These are phyloP conservation scores for Penicillium soppii DNA, from an alignment of 495 filamentous ascomycete genomes.

Conservation along the genomic window DNA sequence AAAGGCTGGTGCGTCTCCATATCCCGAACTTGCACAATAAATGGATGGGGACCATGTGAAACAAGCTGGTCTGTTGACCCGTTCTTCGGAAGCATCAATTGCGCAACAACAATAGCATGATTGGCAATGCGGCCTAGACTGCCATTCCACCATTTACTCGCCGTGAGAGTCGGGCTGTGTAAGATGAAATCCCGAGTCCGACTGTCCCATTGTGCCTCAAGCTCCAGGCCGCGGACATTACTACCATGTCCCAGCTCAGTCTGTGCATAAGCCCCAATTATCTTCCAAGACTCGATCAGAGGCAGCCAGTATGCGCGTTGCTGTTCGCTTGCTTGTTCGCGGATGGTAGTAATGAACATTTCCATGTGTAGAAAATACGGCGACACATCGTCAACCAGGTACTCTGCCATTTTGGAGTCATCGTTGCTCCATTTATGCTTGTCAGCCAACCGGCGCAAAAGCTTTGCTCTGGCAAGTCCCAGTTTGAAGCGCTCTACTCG, in stretches of 20 bases:
- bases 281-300: slow-evolving; percentile 39
- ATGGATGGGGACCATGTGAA: slow-evolving; percentile 46
- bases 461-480: slow-evolving; percentile 47
- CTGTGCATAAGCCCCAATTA: slow-evolving; percentile 47
- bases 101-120: slow-evolving; percentile 46
- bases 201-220: slow-evolving; percentile 42
- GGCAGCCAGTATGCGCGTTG: slow-evolving; percentile 47
- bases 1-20: slow-evolving; percentile 41
- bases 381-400: slow-evolving; percentile 44
- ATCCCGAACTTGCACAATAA: slow-evolving; percentile 49
- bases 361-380: slow-evolving; percentile 41
- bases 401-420: slow-evolving; percentile 46
- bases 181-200: slow-evolving; percentile 42
- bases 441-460: slow-evolving; percentile 38
- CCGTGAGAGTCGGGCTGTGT: slow-evolving; percentile 47
- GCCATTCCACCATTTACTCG: slow-evolving; percentile 55
- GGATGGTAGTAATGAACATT: slow-evolving; percentile 39
- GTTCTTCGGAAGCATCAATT: slow-evolving; percentile 39
- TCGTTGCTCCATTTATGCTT: slow-evolving; percentile 40
- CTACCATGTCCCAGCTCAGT: slow-evolving; percentile 51
- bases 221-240: slow-evolving; percentile 49
- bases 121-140: slow-evolving; percentile 44
- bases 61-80: slow-evolving; percentile 18
- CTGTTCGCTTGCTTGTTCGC: slow-evolving; percentile 44
- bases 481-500: slow-evolving; percentile 47